phyloP scores from a whole-genome alignment of 176 grass and related monocot genomes.

The Coix lacrymajobi region DNA sequence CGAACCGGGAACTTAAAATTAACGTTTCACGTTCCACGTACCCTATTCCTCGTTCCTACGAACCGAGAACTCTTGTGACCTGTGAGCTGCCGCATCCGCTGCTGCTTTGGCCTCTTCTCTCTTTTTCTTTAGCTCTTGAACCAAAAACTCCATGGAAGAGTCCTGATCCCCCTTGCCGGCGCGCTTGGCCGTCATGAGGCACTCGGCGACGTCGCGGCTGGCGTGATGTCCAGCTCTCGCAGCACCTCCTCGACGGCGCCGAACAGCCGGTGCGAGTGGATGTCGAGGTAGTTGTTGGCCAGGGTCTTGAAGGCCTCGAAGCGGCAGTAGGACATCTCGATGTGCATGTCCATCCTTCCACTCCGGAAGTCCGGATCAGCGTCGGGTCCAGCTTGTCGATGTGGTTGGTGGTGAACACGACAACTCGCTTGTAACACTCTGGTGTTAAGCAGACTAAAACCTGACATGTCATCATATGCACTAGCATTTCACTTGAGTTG shows the following conservation, averaged over 20 bases:
- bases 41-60: too few species aligned
- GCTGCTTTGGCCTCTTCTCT: background rate
- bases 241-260: background rate
- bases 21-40: too few species aligned
- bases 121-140: background rate
- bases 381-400: conserved; percentile 35
- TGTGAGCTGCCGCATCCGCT: background rate
- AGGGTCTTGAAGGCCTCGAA: conserved; percentile 38
- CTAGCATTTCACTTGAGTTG: too few species aligned
- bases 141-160: background rate
- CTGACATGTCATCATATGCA: too few species aligned
- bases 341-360: conserved; percentile 52
- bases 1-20: too few species aligned
- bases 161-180: background rate
- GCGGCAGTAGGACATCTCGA: conserved; percentile 46
- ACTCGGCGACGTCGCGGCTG: conserved; percentile 45
- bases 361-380: conserved; percentile 34
- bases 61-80: too few species aligned
- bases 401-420: conserved; percentile 49
- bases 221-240: conserved; percentile 8
- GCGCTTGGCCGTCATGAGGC: background rate
- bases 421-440: too few species aligned
- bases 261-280: conserved; percentile 24
- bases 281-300: conserved; percentile 18
- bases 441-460: too few species aligned